A percentile compares a stretch with the other conserved stretches of the same genome.
Conservation (phyloP, 1,139 yeast species). For the Scheffersomyces titani region DNA sequence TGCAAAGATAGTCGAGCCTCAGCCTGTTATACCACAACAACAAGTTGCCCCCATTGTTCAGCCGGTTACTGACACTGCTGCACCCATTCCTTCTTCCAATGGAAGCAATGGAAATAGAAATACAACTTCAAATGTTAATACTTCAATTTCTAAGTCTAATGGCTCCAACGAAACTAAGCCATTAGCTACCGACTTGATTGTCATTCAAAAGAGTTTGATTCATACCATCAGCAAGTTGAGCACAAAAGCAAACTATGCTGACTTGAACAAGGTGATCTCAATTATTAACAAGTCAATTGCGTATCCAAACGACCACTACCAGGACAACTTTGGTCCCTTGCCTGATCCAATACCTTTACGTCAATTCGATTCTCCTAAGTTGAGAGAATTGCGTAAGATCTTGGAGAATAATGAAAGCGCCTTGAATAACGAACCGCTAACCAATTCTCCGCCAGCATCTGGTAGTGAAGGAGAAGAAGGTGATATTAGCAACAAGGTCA, state of each 20-base stretch:
- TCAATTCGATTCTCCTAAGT: constrained; percentile 84
- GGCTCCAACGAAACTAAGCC: constrained; percentile 8
- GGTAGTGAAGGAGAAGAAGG: constrained; percentile 3
- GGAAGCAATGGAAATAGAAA: constrained; percentile 10
- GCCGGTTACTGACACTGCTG: neutral
- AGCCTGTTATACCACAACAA: constrained; percentile 5
- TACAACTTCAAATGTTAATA: constrained; percentile 8
- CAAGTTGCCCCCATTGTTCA: constrained; percentile 7
- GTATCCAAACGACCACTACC: constrained; percentile 37
- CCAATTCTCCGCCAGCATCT: neutral
- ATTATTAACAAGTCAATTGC: constrained; percentile 32
- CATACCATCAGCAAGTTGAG: constrained; percentile 19
- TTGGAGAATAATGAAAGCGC: constrained; percentile 47
- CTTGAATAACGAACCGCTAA: constrained; percentile 5
- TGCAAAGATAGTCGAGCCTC: constrained; percentile 53
- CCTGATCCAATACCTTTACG: constrained; percentile 66
- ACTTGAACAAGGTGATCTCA: constrained; percentile 33
- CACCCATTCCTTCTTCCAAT: constrained; percentile 1
- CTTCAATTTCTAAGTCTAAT: constrained; percentile 2
- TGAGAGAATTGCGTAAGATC: constrained; percentile 58
- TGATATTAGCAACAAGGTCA: constrained; percentile 7
- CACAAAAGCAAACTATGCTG: constrained; percentile 18
- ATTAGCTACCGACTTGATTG: constrained; percentile 25
- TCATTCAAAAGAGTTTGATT: constrained; percentile 27
- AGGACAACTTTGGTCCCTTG: constrained; percentile 62